These are phyloP conservation scores for Penicillium concentricum DNA, from an alignment of 2,329 filamentous ascomycete genomes.

Conservation along the genomic window DNA sequence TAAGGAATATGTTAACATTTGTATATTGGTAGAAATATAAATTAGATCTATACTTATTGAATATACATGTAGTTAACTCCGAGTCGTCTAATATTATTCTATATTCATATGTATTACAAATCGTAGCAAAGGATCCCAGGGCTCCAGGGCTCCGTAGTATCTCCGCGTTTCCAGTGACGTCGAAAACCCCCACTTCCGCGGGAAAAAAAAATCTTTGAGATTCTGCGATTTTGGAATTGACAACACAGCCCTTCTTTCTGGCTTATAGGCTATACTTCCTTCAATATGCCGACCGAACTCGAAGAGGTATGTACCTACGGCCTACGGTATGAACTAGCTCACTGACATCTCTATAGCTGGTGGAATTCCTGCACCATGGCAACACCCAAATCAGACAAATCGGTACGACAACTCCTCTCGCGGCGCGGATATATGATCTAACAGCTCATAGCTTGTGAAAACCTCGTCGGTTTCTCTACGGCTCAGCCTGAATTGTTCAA, in stretches of 20 bases:
- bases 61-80: background rate
- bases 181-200: slow-evolving; percentile 16
- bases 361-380: slow-evolving; percentile 88
- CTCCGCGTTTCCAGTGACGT: slow-evolving; percentile 16
- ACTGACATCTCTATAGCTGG: slow-evolving; percentile 33
- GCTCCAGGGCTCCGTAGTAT: background rate
- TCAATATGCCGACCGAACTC: slow-evolving; percentile 69
- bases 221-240: background rate
- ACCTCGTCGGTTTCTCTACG: slow-evolving; percentile 80
- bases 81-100: background rate
- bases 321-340: background rate
- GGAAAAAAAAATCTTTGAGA: slow-evolving; percentile 16
- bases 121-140: background rate
- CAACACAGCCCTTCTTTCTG: background rate
- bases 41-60: no score
- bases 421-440: slow-evolving; percentile 13
- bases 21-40: no score
- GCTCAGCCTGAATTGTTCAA: slow-evolving; percentile 82
- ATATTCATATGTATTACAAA: background rate
- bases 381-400: slow-evolving; percentile 87
- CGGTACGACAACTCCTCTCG: slow-evolving; percentile 47
- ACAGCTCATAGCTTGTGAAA: slow-evolving; percentile 66
- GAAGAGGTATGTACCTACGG: slow-evolving; percentile 61
- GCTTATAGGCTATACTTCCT: background rate
- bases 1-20: background rate